A percentile compares a stretch with the other conserved stretches of the same genome.
Evolutionary conservation across 805 yeast genomes (phyloP).

Genomic region (Aciculoconidium aculeatum): DNA sequence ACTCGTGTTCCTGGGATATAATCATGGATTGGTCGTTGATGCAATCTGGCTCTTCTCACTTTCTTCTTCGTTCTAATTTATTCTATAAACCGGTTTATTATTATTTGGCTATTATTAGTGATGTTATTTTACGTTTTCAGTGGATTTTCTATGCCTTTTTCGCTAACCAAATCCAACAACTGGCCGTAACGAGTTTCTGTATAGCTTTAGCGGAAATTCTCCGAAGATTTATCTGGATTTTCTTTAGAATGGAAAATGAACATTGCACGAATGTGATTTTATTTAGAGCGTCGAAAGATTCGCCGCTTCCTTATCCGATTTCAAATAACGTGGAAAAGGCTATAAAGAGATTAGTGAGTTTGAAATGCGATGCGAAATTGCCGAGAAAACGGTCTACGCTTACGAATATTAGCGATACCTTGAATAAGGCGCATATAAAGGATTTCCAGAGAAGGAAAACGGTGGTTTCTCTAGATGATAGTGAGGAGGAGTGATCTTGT

Average conservation of each 20-base stretch:
- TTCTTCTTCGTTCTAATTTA: constrained; percentile 64
- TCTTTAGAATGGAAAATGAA: constrained; percentile 93
- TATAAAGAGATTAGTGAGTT: constrained; percentile 29
- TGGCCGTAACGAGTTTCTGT: constrained; percentile 78
- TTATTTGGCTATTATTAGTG: constrained; percentile 67
- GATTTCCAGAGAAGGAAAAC: constrained; percentile 71
- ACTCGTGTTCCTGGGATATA: constrained; percentile 79
- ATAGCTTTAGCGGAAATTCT: constrained; percentile 78
- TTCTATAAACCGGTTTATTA: constrained; percentile 58
- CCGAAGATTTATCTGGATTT: constrained; percentile 84
- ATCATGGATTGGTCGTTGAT: constrained; percentile 94
- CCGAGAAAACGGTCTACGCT: constrained; percentile 29
- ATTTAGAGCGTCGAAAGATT: constrained; percentile 82
- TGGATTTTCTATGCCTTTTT: constrained; percentile 90
- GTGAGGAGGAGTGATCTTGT: constrained; percentile 30
- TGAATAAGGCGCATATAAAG: constrained; percentile 74
- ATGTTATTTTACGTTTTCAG: constrained; percentile 74
- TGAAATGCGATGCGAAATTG: constrained; percentile 18
- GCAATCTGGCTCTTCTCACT: constrained; percentile 55
- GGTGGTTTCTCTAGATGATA: constrained; percentile 20
- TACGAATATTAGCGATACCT: constrained; percentile 43
- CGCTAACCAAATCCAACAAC: constrained; percentile 72
- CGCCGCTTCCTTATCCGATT: constrained; percentile 73
- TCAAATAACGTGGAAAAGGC: constrained; percentile 29
- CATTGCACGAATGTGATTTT: constrained; percentile 85